A percentile compares a stretch with the other conserved stretches of the same genome.
Evolutionary conservation across 2,329 filamentous ascomycete genomes (phyloP).

Genomic region (Ophiostoma perfectum): DNA sequence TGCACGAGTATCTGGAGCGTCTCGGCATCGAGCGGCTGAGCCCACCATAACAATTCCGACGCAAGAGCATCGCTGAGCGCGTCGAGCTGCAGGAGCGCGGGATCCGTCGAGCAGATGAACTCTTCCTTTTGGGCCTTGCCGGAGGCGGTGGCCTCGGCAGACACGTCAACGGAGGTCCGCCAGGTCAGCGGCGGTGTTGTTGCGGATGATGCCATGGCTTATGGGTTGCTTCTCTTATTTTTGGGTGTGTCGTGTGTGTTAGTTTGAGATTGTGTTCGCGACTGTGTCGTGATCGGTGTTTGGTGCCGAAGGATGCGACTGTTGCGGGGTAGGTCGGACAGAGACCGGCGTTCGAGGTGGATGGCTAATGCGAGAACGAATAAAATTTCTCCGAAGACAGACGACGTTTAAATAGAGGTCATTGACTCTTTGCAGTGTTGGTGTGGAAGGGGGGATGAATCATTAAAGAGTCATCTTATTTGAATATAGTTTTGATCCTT

Average conservation of each 20-base stretch:
- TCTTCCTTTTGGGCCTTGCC: conserved; percentile 33
- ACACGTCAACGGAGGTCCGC: conserved; percentile 15
- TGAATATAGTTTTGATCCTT: neutral
- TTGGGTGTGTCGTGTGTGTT: neutral
- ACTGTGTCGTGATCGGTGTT: conserved; percentile 11
- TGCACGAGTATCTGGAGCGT: conserved; percentile 47
- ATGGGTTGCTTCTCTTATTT: neutral
- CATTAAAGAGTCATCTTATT: neutral
- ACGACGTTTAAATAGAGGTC: too few relatives aligned
- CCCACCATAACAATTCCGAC: conserved; percentile 48
- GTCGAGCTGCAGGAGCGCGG: conserved; percentile 47
- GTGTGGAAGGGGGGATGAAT: neutral
- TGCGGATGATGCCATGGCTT: neutral
- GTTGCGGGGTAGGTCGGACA: conserved; percentile 10
- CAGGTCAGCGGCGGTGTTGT: conserved; percentile 15
- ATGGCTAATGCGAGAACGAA: conserved; percentile 12
- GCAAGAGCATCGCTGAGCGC: conserved; percentile 52
- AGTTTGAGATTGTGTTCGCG: neutral
- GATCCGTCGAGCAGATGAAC: conserved; percentile 59
- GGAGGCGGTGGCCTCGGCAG: neutral
- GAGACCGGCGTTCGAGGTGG: conserved; percentile 10
- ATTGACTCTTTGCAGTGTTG: neutral
- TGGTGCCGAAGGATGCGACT: conserved; percentile 11
- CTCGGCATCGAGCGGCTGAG: conserved; percentile 42
- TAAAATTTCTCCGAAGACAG: neutral